Base-by-base conservation (phyloP, 176 grass and related monocot species). In the Luzula sylvatica region DNA sequence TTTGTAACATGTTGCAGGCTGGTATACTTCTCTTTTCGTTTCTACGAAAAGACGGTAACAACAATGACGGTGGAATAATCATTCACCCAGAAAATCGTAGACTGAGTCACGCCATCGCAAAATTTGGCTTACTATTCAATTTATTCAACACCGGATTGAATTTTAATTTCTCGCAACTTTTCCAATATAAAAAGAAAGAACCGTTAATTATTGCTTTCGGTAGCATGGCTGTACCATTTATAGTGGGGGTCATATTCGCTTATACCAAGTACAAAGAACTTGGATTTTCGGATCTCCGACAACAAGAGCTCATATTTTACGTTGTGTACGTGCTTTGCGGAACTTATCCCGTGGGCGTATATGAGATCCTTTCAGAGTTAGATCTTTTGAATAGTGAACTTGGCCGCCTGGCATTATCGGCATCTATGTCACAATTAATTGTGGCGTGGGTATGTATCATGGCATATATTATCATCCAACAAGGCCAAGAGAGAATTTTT, bases 321-420 rank as follows among this genome's bases (percentile, higher is more conserved):
- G 1, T 2, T 4, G 5, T 71, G 26, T 8, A 68, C 13, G 65
- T 55, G 18, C 30, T 35, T 2, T 35, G 7, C 30, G 30, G 7
- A 35, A 35, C 30, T 1, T 35, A 7, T 35, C 30, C 30, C 9
- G 30, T 35, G 5, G 30, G 7, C 9, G 30, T 35, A 4, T 35
- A 35, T 35, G 65, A 76, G 9, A 48, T 42, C 65, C 73, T 76
- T 38, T 11, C 53, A 23, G 73, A 76, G 24, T 25, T 76, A 2
- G 12, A 26, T 9, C 65, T 76, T 57, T 38, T 76, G 18, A 64
- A 53, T 58, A 76, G 65, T 13, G 73, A 69, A 56, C 56, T 76
- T 2, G 73, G 73, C 13, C 73, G 73, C 47, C 38, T 76, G 12
- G 55, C 73, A 41, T 8, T 76, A 12, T 69, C 65, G 3, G 58